Conservation (phyloP, 176 grass and related monocot species). For the Alloteropsis semialata region DNA sequence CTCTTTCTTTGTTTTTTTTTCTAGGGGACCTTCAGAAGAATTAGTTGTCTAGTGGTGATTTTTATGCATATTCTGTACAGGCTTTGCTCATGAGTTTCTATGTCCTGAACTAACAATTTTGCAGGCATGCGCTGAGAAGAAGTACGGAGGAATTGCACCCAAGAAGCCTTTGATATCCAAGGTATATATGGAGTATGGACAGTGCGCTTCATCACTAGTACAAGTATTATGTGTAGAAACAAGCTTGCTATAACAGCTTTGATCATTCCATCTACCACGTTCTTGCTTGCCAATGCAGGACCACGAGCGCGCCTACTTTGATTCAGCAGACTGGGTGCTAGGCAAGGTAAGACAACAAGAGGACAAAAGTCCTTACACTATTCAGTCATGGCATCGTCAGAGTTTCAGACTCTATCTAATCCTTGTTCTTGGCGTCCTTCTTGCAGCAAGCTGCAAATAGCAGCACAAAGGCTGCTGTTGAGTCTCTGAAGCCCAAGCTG, state of each 20-base stretch:
- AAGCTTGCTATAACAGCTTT: background rate
- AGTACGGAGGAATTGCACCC: conserved; percentile 76
- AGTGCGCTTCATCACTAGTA: background rate
- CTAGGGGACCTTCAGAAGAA: background rate
- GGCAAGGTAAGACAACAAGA: conserved; percentile 59
- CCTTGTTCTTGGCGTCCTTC: background rate
- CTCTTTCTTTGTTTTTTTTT: background rate
- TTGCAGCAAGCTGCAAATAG: conserved; percentile 75
- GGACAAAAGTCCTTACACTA: background rate
- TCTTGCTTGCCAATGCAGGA: conserved; percentile 47
- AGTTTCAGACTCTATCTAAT: background rate
- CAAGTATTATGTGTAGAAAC: background rate
- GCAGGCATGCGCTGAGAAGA: conserved; percentile 60
- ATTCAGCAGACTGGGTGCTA: conserved; percentile 92
- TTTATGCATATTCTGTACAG: background rate
- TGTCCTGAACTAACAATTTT: background rate
- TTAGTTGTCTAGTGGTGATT: background rate
- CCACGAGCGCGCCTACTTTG: conserved; percentile 88
- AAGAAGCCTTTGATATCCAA: conserved; percentile 98
- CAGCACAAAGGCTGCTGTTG: conserved; percentile 46
- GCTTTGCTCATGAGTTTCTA: background rate
- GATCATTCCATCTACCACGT: background rate
- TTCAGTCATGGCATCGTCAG: background rate
- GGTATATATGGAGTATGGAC: conserved; percentile 3
- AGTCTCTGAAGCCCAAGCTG: conserved; percentile 90